phyloP scores from a whole-genome alignment of 164 flowering plant genomes.

The Dillenia turbinata region DNA sequence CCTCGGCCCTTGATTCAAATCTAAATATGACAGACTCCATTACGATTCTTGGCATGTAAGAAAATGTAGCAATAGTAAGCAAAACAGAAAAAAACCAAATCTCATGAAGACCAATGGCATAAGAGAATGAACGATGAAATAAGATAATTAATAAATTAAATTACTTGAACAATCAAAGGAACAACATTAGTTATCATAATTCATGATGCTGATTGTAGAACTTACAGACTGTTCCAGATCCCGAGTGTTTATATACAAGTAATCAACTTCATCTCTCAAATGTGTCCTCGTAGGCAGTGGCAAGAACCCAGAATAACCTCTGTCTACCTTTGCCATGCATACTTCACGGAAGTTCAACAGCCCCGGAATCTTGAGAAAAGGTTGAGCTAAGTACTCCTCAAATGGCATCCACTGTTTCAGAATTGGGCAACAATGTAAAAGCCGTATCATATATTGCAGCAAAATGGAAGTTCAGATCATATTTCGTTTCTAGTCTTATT shows the following conservation, averaged over 20 bases:
- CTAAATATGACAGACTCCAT: too few species aligned
- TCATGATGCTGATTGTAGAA: too few species aligned
- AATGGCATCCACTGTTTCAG: constrained; percentile 73
- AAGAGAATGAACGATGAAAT: too few species aligned
- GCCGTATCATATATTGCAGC: too few species aligned
- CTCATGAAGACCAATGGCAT: too few species aligned
- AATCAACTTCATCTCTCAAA: constrained; percentile 16
- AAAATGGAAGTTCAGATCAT: too few species aligned
- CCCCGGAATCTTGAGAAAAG: constrained; percentile 30
- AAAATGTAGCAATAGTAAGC: not conserved
- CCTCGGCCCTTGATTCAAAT: too few species aligned
- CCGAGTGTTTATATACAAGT: constrained; percentile 33
- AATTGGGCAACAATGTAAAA: too few species aligned
- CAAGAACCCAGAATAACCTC: constrained; percentile 42
- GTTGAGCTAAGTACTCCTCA: constrained; percentile 57
- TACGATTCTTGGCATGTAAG: not conserved
- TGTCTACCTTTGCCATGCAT: constrained; percentile 39
- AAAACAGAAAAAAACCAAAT: not conserved
- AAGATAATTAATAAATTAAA: too few species aligned
- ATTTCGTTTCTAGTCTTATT: too few species aligned
- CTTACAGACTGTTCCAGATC: not conserved
- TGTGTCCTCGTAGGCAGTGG: constrained; percentile 22
- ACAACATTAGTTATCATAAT: too few species aligned
- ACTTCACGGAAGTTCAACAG: constrained; percentile 30
- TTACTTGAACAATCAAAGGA: too few species aligned